Conservation (phyloP, 2,329 filamentous ascomycete species). For the Exophiala bonariae region DNA sequence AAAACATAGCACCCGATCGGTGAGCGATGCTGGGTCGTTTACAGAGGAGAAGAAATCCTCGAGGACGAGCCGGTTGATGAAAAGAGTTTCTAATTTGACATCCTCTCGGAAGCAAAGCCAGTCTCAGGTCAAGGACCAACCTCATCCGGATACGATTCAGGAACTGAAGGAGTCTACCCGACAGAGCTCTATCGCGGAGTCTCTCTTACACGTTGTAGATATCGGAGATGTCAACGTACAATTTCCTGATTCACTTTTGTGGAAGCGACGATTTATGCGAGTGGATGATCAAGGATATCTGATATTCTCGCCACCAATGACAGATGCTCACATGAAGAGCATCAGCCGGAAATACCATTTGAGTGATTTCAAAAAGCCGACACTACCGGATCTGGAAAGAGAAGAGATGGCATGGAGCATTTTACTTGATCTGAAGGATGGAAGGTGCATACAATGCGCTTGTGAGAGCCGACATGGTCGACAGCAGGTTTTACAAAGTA, state of each 20-base stretch:
- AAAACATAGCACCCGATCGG: slow-evolving; percentile 36
- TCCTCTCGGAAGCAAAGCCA: slow-evolving; percentile 41
- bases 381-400: slow-evolving; percentile 82
- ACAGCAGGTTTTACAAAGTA: slow-evolving; percentile 51
- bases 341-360: slow-evolving; percentile 81
- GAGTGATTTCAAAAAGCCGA: slow-evolving; percentile 76
- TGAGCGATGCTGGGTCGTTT: slow-evolving; percentile 35
- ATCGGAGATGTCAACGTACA: slow-evolving; percentile 94
- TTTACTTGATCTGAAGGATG: slow-evolving; percentile 62
- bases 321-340: slow-evolving; percentile 59
- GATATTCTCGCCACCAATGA: slow-evolving; percentile 71
- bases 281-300: slow-evolving; percentile 83
- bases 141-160: slow-evolving; percentile 36
- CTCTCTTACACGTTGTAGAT: slow-evolving; percentile 59
- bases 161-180: slow-evolving; percentile 30
- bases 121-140: slow-evolving; percentile 44
- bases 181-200: slow-evolving; percentile 16
- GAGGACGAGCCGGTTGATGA: slow-evolving; percentile 63
- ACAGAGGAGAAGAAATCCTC: slow-evolving; percentile 51
- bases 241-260: slow-evolving; percentile 91
- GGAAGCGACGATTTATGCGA: slow-evolving; percentile 89
- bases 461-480: slow-evolving; percentile 59
- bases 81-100: slow-evolving; percentile 64
- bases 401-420: slow-evolving; percentile 91
- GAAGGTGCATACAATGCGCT: slow-evolving; percentile 63